Percentiles rank a stretch among this genome's conserved stretches.
These are phyloP conservation scores for Galerina sulciceps DNA, from an alignment of 768 basidiomycete species.

Conservation along the genomic window DNA sequence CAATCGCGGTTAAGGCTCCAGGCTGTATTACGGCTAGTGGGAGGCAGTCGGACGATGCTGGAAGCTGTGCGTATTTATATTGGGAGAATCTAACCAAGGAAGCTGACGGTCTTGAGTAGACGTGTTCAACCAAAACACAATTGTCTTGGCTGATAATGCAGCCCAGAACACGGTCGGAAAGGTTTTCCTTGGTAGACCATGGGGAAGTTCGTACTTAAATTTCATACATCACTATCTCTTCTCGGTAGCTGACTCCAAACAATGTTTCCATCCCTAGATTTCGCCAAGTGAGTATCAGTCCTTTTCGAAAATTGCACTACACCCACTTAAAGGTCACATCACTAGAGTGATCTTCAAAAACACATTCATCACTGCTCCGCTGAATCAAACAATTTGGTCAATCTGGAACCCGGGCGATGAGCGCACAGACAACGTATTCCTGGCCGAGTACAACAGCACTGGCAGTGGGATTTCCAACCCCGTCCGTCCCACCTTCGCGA, in stretches of 20 bases:
- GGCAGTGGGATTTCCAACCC: conserved; percentile 38
- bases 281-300: conserved; percentile 10
- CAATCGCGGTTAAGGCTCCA: conserved; percentile 43
- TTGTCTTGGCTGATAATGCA: conserved; percentile 9
- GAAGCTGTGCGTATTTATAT: conserved; percentile 39
- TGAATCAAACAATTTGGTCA: conserved; percentile 49
- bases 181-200: conserved; percentile 13
- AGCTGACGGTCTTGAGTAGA: not conserved
- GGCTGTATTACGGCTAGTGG: conserved; percentile 54
- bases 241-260: not conserved
- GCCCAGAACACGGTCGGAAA: conserved; percentile 4
- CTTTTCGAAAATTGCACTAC: too few relatives aligned
- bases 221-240: not conserved
- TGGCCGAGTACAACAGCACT: conserved; percentile 48
- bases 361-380: conserved; percentile 40
- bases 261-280: not conserved
- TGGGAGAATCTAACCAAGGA: not conserved
- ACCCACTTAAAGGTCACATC: not conserved
- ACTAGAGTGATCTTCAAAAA: conserved; percentile 34
- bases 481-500: conserved; percentile 42
- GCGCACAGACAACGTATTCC: conserved; percentile 43
- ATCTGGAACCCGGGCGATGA: conserved; percentile 43
- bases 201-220: conserved; percentile 14
- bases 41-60: conserved; percentile 40
- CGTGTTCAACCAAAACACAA: conserved; percentile 12